These are phyloP conservation scores for Gentiana dahurica DNA, from an alignment of 257 asterid species.

Conservation along the genomic window DNA sequence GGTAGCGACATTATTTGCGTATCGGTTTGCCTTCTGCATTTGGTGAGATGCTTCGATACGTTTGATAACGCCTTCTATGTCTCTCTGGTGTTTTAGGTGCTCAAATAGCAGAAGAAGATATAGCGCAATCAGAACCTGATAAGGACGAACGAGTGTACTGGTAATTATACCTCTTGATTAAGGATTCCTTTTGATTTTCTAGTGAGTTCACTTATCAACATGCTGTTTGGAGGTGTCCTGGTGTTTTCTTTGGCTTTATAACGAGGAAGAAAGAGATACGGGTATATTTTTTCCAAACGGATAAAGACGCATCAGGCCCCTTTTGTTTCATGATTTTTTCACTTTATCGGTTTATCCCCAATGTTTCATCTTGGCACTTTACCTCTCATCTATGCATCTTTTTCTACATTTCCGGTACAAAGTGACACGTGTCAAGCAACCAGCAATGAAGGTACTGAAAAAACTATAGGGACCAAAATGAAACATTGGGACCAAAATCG, in stretches of 20 bases:
- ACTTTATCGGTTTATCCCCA: no score
- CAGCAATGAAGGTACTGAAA: no score
- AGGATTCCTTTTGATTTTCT: neutral
- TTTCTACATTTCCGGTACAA: no score
- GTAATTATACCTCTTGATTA: slow-evolving; percentile 18
- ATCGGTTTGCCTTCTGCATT: slow-evolving; percentile 6
- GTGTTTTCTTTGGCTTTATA: neutral
- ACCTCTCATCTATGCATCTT: no score
- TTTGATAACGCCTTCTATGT: slow-evolving; percentile 9
- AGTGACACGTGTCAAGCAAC: no score
- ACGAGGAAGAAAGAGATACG: no score
- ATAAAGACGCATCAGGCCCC: no score
- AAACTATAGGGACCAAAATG: no score
- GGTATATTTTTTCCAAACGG: no score
- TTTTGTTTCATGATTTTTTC: no score
- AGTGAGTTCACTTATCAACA: neutral
- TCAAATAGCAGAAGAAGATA: slow-evolving; percentile 41
- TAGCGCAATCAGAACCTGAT: slow-evolving; percentile 32
- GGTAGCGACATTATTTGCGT: slow-evolving; percentile 24
- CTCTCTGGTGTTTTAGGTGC: slow-evolving; percentile 31
- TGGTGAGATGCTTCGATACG: slow-evolving; percentile 6
- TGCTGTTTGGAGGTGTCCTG: neutral
- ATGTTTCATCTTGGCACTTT: no score
- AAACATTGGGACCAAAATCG: no score
- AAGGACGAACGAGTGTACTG: slow-evolving; percentile 60